Evolutionary conservation across 768 basidiomycete species (phyloP), one percentile per base, ranked within the genome.

Genomic region (Mycena sanguinolenta): DNA sequence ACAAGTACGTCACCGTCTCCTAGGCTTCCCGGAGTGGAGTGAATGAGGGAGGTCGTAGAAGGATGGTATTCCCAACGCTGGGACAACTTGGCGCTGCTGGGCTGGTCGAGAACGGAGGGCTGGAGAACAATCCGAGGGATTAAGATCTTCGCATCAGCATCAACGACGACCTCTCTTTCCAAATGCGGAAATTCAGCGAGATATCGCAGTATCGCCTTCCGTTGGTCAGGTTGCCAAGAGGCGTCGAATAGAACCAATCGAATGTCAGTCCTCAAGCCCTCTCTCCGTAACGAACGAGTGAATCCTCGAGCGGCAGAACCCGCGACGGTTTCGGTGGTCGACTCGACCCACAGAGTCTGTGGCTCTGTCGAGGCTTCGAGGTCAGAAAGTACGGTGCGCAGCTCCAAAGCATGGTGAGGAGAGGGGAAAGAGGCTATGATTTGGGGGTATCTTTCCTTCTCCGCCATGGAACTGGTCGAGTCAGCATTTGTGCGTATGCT

Each of bases 261-360:
- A 23, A 64, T 36, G 2, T 52, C 53, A 17, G 38, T 42, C 38
- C 5, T 28, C 53, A 52, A 7, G 0, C 23, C 32, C 25, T 64
- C 63, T 6, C 52, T 23, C 10, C 34, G 23, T n/a, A 64, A 16
- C 17, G 63, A 64, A 16, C 63, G 63, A 3, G 63, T 27, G n/a
- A 64, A 64, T 0, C 63, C 63, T 34, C 34, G n/a, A 39, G 63
- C 32, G 14, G 53, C 63, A 30, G 63, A 36, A 25, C 63, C 63
- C 3, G 13, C 34, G 5, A 54, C 1, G 17, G 46, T 55, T 14
- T 50, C 38, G 10, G 28, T 25, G 12, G 63, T 64, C 19, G 50
- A 36, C 19, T 50, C 36, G 28, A 64, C 25, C 63, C 63, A 64
- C 49, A 50, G 49, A 50, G 49, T 50, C 49, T 50, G n/a, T 21